Evolutionary conservation across 2,329 filamentous ascomycete genomes (phyloP), one percentile per base, ranked within the genome.

Genomic region (Fusarium albidum): DNA sequence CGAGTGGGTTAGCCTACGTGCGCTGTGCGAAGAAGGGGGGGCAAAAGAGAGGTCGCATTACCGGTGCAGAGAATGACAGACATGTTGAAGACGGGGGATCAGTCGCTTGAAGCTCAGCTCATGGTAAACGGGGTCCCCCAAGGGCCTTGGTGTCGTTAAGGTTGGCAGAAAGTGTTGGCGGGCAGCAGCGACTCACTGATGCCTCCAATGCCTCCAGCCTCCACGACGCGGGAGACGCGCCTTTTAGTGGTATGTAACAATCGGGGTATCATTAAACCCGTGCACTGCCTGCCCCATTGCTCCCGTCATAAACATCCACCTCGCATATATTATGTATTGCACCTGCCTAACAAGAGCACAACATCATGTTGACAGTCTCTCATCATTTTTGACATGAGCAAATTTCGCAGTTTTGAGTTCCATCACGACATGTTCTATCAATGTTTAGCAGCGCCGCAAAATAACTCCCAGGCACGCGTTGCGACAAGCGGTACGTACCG

Each of bases 61-160:
- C 82, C 82, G 70, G 83, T 85, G 68, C 83, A 85, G 57, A 85
- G 79, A 75, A 85, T 85, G 64, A 85, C 83, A 67, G 83, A 85
- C 82, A 85, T 85, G 60, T 59, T 61, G 64, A 61, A 51, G 50
- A 28, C 25, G 39, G 38, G 13, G 33, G 52, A 54, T 57, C 17
- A 54, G 38, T 55, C 49, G 49, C 59, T 48, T 52, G 41, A 38
- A 50, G 13, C 49, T 61, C 57, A 65, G 64, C 55, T 61, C 64
- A 66, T 68, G 62, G 52, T 58, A 67, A 38, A 49, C 43, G 37
- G 57, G 39, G 58, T 56, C 51, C 45, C 49, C 44, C 29, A 45
- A 42, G 61, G 55, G 60, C 61, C 52, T 64, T 28, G 38, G 34
- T 44, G 38, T 38, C 28, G 25, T 15, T n/a, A 9, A 29, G 37